Base-by-base conservation (phyloP, 2,329 filamentous ascomycete species). In the Verticillium longisporum region DNA sequence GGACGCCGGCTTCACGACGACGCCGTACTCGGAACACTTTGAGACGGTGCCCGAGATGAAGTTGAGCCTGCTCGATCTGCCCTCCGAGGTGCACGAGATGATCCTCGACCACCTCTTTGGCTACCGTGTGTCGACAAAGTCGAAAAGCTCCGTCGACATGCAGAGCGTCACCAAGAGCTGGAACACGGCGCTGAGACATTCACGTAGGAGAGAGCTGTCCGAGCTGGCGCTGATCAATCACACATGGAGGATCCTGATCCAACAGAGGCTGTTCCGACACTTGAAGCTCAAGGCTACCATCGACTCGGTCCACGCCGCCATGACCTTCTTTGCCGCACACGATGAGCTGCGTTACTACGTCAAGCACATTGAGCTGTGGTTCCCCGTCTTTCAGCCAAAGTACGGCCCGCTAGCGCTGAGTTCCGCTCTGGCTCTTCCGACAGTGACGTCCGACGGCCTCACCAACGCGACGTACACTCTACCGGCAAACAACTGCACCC, bases 351-450 rank as follows among this genome's bases (percentile, higher is more conserved):
- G 83, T 21, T 67, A 74, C 9, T 85, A 90, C 66, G 85, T 92
- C 62, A 87, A 86, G 65, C 89, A 92, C 68, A 82, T 91, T 62
- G 89, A 92, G 73, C 80, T 91, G 53, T 92, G 89, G 88, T 89
- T 92, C 64, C 89, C 89, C 3, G 88, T 91, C 50, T 92, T 89
- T 67, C 82, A 87, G 65, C 84, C 83, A 21, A 82, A 80, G 61
- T 77, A 79, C 61, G 74, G 77, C 10, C 74, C 79, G 5, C 68
- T 75, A 50, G 73, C 76, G 4, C 66, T 77, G 21, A 77, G 78
- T 15, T 76, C 77, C 50, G 77, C 75, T 0, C 74, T 79, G 58
- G 73, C 77, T 2, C 72, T 83, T 9, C 82, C 82, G 7, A 82
- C 78, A 0, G 78, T 84, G n/a, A 82, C 80, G 2, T 77, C 78